Conservation (phyloP, 352 stramenopile species). For the Phytophthora lateralis region DNA sequence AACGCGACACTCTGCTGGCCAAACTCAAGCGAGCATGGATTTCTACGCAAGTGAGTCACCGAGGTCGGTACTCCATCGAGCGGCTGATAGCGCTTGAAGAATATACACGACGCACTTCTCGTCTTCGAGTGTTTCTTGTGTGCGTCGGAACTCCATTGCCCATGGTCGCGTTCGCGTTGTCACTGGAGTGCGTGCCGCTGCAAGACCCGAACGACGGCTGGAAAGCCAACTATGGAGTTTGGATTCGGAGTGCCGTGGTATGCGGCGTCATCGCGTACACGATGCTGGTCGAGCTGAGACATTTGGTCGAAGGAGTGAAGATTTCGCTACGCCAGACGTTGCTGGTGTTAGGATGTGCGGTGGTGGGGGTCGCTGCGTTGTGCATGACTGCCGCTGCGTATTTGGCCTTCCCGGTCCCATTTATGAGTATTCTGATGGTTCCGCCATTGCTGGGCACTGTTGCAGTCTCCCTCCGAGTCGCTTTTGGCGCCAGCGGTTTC, state of each 20-base stretch:
- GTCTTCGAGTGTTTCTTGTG: conserved; percentile 11
- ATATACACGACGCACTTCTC: conserved; percentile 25
- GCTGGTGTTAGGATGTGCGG: conserved; percentile 15
- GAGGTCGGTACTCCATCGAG: conserved; percentile 41
- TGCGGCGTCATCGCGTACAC: conserved; percentile 12
- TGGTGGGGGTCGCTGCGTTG: conserved; percentile 10
- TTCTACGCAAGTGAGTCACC: conserved; percentile 26
- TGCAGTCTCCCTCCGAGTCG: conserved; percentile 13
- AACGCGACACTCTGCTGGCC: not conserved
- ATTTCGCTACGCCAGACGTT: conserved; percentile 5
- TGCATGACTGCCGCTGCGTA: conserved; percentile 10
- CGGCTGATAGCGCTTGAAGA: conserved; percentile 30
- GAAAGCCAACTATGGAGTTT: conserved; percentile 22
- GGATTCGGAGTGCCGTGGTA: conserved; percentile 11
- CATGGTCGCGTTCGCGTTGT: conserved; percentile 22
- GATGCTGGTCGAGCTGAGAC: conserved; percentile 11
- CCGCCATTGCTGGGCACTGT: conserved; percentile 13
- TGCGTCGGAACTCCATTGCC: conserved; percentile 22
- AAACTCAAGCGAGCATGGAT: conserved; percentile 11
- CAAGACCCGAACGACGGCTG: conserved; percentile 17
- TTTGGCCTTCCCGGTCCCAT: conserved; percentile 22
- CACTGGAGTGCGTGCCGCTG: conserved; percentile 17
- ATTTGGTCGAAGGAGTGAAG: conserved; percentile 18
- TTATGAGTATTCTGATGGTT: conserved; percentile 29
- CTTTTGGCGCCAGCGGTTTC: conserved; percentile 4